Percentiles rank a stretch among this genome's conserved stretches.
These are phyloP conservation scores for Candida montana DNA, from an alignment of 805 yeast species.

Conservation along the genomic window DNA sequence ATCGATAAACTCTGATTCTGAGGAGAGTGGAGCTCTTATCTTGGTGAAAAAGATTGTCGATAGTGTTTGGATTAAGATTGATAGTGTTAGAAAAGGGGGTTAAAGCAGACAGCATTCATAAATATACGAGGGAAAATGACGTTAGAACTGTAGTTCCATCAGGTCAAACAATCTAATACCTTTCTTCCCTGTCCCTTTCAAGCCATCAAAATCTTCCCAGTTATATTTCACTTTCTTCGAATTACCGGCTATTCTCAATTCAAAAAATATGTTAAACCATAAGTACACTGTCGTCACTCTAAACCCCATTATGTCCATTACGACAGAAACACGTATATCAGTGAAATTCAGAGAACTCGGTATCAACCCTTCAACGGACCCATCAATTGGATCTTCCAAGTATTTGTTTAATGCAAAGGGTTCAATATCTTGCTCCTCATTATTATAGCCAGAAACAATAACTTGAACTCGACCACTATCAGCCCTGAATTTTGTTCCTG, in stretches of 20 bases:
- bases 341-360: conserved; percentile 5
- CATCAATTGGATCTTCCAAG: background rate
- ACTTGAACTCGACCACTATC: background rate
- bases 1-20: conserved; percentile 4
- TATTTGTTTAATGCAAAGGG: background rate
- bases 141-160: conserved; percentile 9
- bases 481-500: conserved; percentile 3
- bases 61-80: conserved; percentile 43
- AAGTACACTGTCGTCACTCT: conserved; percentile 25
- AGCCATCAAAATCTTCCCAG: conserved; percentile 64
- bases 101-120: conserved; percentile 17
- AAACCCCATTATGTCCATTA: conserved; percentile 1
- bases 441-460: conserved; percentile 3
- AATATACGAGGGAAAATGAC: too few relatives aligned
- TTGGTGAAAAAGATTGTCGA: conserved; percentile 45
- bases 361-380: background rate
- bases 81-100: conserved; percentile 47
- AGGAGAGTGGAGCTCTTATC: conserved; percentile 27
- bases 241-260: conserved; percentile 24
- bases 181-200: conserved; percentile 50
- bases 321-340: conserved; percentile 23
- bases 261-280: conserved; percentile 44
- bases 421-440: conserved; percentile 1
- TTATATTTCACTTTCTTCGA: background rate
- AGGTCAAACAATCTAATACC: conserved; percentile 51